Conservation (phyloP, 2,329 filamentous ascomycete species). For the Phoma sp. region DNA sequence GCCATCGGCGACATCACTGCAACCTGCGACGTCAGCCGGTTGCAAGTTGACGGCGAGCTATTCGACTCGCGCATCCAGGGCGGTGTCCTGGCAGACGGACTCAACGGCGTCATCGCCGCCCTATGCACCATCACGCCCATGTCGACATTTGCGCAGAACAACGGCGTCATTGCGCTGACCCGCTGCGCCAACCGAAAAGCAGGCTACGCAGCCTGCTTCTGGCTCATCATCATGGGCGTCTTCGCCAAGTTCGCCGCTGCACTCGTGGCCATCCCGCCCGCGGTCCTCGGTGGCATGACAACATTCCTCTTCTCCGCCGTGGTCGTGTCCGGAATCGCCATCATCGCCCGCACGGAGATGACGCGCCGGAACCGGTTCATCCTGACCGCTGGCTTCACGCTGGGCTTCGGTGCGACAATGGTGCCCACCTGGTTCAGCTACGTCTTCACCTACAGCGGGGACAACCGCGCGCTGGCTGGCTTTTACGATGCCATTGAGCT, state of each 20-base stretch:
- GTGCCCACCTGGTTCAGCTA: slow-evolving; percentile 66
- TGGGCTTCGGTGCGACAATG: slow-evolving; percentile 67
- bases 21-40: slow-evolving; percentile 78
- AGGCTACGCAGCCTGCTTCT: slow-evolving; percentile 77
- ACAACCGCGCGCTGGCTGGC: slow-evolving; percentile 70
- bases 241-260: slow-evolving; percentile 84
- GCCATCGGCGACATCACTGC: slow-evolving; percentile 82
- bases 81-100: slow-evolving; percentile 76
- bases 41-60: slow-evolving; percentile 72
- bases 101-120: slow-evolving; percentile 76
- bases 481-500: slow-evolving; percentile 71
- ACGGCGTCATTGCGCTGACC: slow-evolving; percentile 82
- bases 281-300: slow-evolving; percentile 61
- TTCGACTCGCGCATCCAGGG: slow-evolving; percentile 82
- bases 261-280: slow-evolving; percentile 73
- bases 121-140: slow-evolving; percentile 82
- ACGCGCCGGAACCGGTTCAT: slow-evolving; percentile 84
- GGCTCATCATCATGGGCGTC: slow-evolving; percentile 79
- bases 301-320: slow-evolving; percentile 82
- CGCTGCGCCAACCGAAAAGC: slow-evolving; percentile 81
- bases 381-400: slow-evolving; percentile 73
- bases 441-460: slow-evolving; percentile 74
- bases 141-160: slow-evolving; percentile 83
- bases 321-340: slow-evolving; percentile 76
- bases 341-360: slow-evolving; percentile 74